Evolutionary conservation across 108 stramenopile genomes (phyloP), one percentile per base, ranked within the genome.

Genomic region (Fragilaria radians): DNA sequence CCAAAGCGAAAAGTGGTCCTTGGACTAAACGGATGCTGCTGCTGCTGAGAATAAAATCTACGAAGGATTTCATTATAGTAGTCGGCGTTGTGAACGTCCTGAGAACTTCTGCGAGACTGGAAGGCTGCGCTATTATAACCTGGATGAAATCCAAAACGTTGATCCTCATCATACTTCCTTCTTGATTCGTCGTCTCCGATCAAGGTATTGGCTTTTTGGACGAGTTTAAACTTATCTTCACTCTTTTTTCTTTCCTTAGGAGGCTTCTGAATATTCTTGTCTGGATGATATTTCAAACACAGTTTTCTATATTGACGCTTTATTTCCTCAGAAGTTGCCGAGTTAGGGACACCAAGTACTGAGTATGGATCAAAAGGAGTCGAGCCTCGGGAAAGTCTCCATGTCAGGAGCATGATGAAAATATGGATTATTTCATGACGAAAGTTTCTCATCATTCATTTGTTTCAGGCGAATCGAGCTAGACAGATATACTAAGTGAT

Each of bases 281-380:
- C 89, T 11, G 89, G 89, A 66, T 91, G 89, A 34, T 76, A 74
- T 56, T 66, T 56, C 28, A 91, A 52, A 59, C 89, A 91, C 4
- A 86, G 68, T 7, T 62, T 70, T 32, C 75, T 62, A 62, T 91
- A 91, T 52, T 65, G 62, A 22, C 71, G 66, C 42, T 68, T 65
- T 26, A 89, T 82, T 52, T 84, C 85, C 22, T 78, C 62, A 59
- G 77, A 72, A 3, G 76, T 52, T 22, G 72, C 72, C 34, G 42
- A 18, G n/a, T 47, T 59, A 27, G 65, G 23, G 1, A 86, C 68
- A 34, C 74, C 79, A 0, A 89, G 60, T 45, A 78, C 59, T 24
- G 72, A 61, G 53, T 86, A 89, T 3, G 88, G 85, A 68, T 86
- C 48, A 42, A 42, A 42, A n/a, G n/a, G n/a, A n/a, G n/a, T n/a